These are phyloP conservation scores for Dothistroma septosporum DNA, from an alignment of 2,329 filamentous ascomycete species.

Conservation along the genomic window DNA sequence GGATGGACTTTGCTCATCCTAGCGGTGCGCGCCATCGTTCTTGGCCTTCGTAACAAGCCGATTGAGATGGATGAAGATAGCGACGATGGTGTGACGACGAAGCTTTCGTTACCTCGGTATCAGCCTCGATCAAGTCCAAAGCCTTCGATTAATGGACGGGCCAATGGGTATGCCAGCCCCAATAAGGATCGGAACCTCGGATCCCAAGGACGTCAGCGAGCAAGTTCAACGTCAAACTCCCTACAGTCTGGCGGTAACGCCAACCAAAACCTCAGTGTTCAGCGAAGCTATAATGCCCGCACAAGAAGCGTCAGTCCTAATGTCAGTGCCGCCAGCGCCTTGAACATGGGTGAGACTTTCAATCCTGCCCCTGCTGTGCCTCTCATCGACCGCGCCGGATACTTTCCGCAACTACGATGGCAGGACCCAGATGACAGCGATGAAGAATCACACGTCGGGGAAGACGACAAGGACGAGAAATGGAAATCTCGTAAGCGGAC, in stretches of 20 bases:
- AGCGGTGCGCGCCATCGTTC: conserved; percentile 41
- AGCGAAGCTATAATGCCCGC: conserved; percentile 31
- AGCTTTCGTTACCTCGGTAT: conserved; percentile 8
- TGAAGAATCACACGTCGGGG: conserved; percentile 24
- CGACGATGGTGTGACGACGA: conserved; percentile 6
- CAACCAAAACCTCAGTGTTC: conserved; percentile 27
- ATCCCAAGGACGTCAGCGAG: conserved; percentile 30
- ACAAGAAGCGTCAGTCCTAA: conserved; percentile 39
- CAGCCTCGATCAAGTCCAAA: conserved; percentile 2
- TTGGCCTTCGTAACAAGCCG: conserved; percentile 27
- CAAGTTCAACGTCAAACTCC: conserved; percentile 34
- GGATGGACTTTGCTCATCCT: conserved; percentile 50
- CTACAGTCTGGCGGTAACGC: conserved; percentile 17
- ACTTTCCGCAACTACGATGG: conserved; percentile 34
- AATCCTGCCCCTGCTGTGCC: conserved; percentile 27
- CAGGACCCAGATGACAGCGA: conserved; percentile 31
- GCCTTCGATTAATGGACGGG: conserved; percentile 12
- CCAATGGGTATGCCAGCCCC: conserved; percentile 26
- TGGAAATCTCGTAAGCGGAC: conserved; percentile 14
- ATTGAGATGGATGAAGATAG: conserved; percentile 10
- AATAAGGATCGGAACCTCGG: conserved; percentile 18
- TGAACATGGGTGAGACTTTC: conserved; percentile 26
- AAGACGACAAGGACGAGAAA: conserved; percentile 22
- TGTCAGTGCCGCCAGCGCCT: conserved; percentile 23
- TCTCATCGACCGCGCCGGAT: conserved; percentile 42